phyloP scores from a whole-genome alignment of 345 rosid genomes.

The Bretschneidera sinensis region DNA sequence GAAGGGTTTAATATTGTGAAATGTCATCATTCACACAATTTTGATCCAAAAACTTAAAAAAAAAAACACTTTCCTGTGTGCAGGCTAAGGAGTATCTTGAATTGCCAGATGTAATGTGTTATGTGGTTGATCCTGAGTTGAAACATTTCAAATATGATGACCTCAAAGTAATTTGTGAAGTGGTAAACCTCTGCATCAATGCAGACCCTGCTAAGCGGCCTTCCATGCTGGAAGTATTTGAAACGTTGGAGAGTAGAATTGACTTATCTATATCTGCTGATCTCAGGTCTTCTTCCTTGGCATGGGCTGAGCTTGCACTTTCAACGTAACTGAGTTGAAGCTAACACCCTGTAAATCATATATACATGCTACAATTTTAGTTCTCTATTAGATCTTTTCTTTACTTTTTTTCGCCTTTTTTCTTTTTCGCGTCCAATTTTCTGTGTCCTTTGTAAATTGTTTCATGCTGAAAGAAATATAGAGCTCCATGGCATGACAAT shows the following conservation, averaged over 20 bases:
- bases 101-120: conserved; percentile 65
- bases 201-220: conserved; percentile 52
- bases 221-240: conserved; percentile 60
- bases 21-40: background rate
- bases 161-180: conserved; percentile 74
- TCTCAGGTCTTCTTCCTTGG: conserved; percentile 79
- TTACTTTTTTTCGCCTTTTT: too few species aligned
- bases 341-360: conserved; percentile 45
- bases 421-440: background rate
- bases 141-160: conserved; percentile 73
- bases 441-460: conserved; percentile 39
- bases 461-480: conserved; percentile 22
- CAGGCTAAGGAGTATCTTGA: conserved; percentile 93
- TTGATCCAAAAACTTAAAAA: background rate
- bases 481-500: conserved; percentile 24
- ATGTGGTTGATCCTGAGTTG: conserved; percentile 83
- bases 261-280: conserved; percentile 69
- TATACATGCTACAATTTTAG: conserved; percentile 15
- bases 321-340: conserved; percentile 46
- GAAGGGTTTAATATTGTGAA: background rate
- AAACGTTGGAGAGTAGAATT: conserved; percentile 59
- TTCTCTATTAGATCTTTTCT: background rate
- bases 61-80: background rate
- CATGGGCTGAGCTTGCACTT: conserved; percentile 96
- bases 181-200: conserved; percentile 57